Conservation (phyloP, 2,329 filamentous ascomycete genomes). For the Dendryphion nanum region DNA sequence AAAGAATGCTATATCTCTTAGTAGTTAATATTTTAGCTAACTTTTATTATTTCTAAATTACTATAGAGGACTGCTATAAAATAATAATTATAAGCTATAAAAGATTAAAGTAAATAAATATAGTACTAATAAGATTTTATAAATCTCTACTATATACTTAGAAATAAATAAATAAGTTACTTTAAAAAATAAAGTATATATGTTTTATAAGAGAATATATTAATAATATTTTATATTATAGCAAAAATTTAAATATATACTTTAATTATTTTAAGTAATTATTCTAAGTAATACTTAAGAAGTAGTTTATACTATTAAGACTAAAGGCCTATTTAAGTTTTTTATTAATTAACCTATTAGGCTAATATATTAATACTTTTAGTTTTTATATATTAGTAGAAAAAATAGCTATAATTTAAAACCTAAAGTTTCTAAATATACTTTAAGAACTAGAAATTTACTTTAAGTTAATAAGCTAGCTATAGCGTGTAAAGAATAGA, state of each 20-base stretch:
- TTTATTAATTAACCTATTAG: not conserved
- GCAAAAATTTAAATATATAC: conserved; percentile 2
- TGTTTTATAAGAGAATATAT: no score
- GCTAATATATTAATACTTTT: no score
- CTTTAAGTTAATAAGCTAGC: not conserved
- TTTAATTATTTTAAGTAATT: not conserved
- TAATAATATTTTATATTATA: conserved; percentile 1
- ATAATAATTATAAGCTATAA: not conserved
- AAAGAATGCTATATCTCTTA: not conserved
- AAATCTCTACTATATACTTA: no score
- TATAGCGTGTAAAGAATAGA: not conserved
- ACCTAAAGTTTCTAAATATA: no score
- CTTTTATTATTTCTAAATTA: not conserved
- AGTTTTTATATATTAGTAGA: not conserved
- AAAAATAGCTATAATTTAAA: not conserved
- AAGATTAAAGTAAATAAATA: not conserved
- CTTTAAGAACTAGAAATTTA: no score
- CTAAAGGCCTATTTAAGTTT: no score
- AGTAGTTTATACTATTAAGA: no score
- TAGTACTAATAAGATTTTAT: no score
- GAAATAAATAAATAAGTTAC: no score
- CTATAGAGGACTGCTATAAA: no score
- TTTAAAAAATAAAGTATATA: no score
- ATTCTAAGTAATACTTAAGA: no score
- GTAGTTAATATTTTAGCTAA: not conserved